Base-by-base conservation (phyloP, 106 monocot genomes). In the Phalaenopsis aphrodite region DNA sequence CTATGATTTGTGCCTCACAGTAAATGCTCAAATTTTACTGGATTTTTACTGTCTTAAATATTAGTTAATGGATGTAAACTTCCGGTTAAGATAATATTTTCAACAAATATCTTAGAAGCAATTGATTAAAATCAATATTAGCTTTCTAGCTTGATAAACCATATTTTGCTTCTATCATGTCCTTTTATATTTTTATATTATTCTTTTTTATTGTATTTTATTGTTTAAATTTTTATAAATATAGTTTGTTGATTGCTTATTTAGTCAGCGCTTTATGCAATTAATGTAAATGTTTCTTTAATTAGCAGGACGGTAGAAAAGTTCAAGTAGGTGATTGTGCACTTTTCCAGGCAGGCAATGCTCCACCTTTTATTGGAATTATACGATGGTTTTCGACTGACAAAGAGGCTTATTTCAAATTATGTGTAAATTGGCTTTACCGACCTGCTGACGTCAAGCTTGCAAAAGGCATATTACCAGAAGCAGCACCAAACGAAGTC, bases 401-500 rank as follows among this genome's bases (percentile, higher is more conserved):
- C 55, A 85, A 86, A 56, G 90, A 89, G 73, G 85, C 86, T 47
- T 81, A 79, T 86, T 88, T 87, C 42, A 90, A 92, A 65, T 82
- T 98, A 77, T 90, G 90, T 84, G 97, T 98, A 41, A 98, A 91
- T 88, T 98, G 97, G 97, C 87, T 98, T 49, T 98, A 94, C 57
- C 84, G 92, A 68, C 97, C 92, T 81, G 85, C 90, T 83, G 94
- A 98, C 73, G 36, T 97, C 52, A 97, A 92, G 81, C 92, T 98
- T 80, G 81, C 81, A 36, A 95, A 92, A 83, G 92, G 90, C 37
- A 88, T 80, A 79, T 85, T 80, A 23, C 67, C 87, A 75, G 91
- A 90, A 85, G 90, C 97, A 72, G 92, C 94, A 61, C 97, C 94
- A 39, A 98, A 94, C 84, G 94, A 94, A 86, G 83, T 98, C 55